These are phyloP conservation scores for Myxozyma kluyveri DNA, from an alignment of 805 yeast species.

Conservation along the genomic window DNA sequence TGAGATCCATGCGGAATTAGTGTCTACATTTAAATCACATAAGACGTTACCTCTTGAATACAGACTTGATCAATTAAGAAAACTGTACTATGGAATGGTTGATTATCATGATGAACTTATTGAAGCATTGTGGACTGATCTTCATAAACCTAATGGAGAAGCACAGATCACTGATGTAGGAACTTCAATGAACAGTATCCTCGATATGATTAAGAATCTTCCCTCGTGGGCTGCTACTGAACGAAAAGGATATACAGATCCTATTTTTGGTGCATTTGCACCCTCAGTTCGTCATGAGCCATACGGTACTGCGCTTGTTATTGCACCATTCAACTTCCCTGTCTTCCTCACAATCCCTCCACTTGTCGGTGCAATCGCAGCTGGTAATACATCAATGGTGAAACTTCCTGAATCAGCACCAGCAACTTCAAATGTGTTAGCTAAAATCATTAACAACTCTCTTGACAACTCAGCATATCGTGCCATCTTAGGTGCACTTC, in stretches of 20 bases:
- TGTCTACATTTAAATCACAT: slow-evolving; percentile 44
- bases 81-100: slow-evolving; percentile 59
- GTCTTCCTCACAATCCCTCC: slow-evolving; percentile 61
- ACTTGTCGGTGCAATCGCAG: slow-evolving; percentile 74
- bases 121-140: slow-evolving; percentile 62
- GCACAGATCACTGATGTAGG: slow-evolving; percentile 58
- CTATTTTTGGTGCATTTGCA: slow-evolving; percentile 8
- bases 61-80: slow-evolving; percentile 63
- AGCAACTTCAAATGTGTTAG: slow-evolving; percentile 53
- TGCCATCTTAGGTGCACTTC: slow-evolving; percentile 70
- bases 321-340: slow-evolving; percentile 83
- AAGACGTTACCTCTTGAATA: slow-evolving; percentile 52
- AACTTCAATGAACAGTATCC: slow-evolving; percentile 53
- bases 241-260: slow-evolving; percentile 22
- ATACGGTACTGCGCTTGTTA: slow-evolving; percentile 66
- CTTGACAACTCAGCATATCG: slow-evolving; percentile 57
- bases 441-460: slow-evolving; percentile 52
- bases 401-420: slow-evolving; percentile 78
- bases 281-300: slow-evolving; percentile 39
- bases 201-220: slow-evolving; percentile 57
- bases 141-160: slow-evolving; percentile 64
- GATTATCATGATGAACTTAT: slow-evolving; percentile 56
- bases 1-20: slow-evolving; percentile 45
- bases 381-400: slow-evolving; percentile 75
- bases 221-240: slow-evolving; percentile 60